Percentiles rank a stretch among this genome's conserved stretches.
These are phyloP conservation scores for Botrytis fabae DNA, from an alignment of 2,329 filamentous ascomycete genomes.

Conservation along the genomic window DNA sequence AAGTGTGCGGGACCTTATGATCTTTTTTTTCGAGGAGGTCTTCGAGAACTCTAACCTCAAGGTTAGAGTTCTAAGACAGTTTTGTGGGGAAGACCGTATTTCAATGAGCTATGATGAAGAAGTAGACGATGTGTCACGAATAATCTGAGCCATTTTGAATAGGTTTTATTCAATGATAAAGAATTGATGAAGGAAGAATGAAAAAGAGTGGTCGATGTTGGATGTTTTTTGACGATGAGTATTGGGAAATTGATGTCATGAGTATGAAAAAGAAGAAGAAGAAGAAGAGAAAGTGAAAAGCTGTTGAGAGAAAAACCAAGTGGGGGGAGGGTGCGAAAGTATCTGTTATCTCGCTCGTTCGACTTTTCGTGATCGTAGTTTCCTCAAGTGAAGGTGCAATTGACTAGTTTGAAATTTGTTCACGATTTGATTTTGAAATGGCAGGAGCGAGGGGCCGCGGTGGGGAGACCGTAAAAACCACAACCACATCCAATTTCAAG, in stretches of 20 bases:
- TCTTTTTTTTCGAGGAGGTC: neutral
- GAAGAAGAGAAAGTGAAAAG: neutral
- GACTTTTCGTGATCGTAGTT: neutral
- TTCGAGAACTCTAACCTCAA: neutral
- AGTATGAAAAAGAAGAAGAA: neutral
- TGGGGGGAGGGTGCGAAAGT: neutral
- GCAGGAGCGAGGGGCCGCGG: neutral
- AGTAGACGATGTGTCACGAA: neutral
- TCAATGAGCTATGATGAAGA: slow-evolving; percentile 14
- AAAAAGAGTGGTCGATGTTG: neutral
- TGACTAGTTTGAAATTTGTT: neutral
- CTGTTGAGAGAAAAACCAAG: neutral
- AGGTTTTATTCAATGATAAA: neutral
- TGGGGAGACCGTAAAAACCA: neutral
- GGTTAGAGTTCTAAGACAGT: neutral
- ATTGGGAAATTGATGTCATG: neutral
- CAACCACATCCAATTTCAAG: neutral
- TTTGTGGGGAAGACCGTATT: neutral
- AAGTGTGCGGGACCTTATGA: neutral
- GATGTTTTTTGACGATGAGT: neutral
- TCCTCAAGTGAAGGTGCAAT: neutral
- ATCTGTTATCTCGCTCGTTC: neutral
- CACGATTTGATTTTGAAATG: neutral
- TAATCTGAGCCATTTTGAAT: neutral
- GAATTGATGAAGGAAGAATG: neutral